These are phyloP conservation scores for Sindora glabra DNA, from an alignment of 306 rosid species.

Conservation along the genomic window DNA sequence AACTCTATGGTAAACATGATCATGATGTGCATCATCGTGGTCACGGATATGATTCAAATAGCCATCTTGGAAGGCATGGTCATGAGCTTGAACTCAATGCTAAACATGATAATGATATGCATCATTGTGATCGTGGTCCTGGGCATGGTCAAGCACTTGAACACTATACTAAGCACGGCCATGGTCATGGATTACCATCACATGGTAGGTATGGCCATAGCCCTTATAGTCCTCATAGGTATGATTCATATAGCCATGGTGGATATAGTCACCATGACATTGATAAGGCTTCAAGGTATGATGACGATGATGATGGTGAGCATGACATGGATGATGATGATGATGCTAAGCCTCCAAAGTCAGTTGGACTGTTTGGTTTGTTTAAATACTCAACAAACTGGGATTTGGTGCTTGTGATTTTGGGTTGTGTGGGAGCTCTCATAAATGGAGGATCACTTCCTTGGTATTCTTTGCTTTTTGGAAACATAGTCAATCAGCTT, in stretches of 20 bases:
- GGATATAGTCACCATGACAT: constrained; percentile 13
- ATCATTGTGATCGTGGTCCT: no score
- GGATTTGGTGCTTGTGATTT: constrained; percentile 65
- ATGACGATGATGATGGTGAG: constrained; percentile 33
- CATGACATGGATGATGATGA: constrained; percentile 46
- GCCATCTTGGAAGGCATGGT: no score
- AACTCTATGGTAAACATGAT: no score
- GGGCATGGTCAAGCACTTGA: neutral
- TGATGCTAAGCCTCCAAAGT: constrained; percentile 32
- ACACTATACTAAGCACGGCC: neutral
- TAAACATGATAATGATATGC: no score
- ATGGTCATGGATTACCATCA: neutral
- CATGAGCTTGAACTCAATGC: no score
- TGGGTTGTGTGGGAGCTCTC: constrained; percentile 86
- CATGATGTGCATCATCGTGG: no score
- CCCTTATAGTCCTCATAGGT: neutral
- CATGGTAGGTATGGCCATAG: neutral
- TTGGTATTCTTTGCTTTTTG: constrained; percentile 69
- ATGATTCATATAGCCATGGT: constrained; percentile 4
- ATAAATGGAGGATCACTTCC: constrained; percentile 93
- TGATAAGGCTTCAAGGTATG: constrained; percentile 21
- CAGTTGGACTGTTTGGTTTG: constrained; percentile 64
- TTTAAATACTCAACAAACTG: constrained; percentile 70
- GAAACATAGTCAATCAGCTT: constrained; percentile 59
- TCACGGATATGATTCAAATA: no score